Conservation (phyloP, 108 stramenopile species). For the Skeletonema costatum region DNA sequence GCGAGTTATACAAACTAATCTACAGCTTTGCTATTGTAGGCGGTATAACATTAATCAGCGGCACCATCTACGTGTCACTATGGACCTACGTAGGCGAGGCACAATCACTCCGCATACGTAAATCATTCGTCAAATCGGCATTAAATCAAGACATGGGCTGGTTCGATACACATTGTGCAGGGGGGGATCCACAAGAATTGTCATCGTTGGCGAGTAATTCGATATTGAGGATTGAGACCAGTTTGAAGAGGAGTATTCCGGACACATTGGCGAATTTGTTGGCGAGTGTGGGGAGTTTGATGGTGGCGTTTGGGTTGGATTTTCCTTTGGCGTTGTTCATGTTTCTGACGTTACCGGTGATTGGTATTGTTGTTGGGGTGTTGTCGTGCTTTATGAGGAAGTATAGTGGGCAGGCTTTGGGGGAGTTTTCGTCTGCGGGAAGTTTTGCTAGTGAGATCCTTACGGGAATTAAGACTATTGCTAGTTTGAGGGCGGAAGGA, state of each 20-base stretch:
- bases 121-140: slow-evolving; percentile 55
- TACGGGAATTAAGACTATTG: slow-evolving; percentile 50
- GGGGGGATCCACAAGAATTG: slow-evolving; percentile 43
- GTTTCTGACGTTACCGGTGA: slow-evolving; percentile 41
- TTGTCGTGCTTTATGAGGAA: slow-evolving; percentile 45
- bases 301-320: slow-evolving; percentile 45
- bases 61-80: slow-evolving; percentile 47
- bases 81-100: slow-evolving; percentile 65
- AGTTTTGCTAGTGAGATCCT: slow-evolving; percentile 47
- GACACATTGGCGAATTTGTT: slow-evolving; percentile 47
- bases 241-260: slow-evolving; percentile 36
- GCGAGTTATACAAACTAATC: slow-evolving; percentile 43
- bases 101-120: slow-evolving; percentile 52
- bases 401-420: slow-evolving; percentile 13
- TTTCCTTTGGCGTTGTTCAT: slow-evolving; percentile 44
- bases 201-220: slow-evolving; percentile 38
- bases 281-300: slow-evolving; percentile 38
- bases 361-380: slow-evolving; percentile 39
- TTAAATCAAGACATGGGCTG: slow-evolving; percentile 55
- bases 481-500: slow-evolving; percentile 37
- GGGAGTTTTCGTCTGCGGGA: slow-evolving; percentile 30
- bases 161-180: slow-evolving; percentile 38
- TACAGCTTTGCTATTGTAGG: slow-evolving; percentile 59
- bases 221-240: slow-evolving; percentile 25
- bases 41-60: slow-evolving; percentile 36